phyloP scores from a whole-genome alignment of 257 asterid species.

The Vinca minor region DNA sequence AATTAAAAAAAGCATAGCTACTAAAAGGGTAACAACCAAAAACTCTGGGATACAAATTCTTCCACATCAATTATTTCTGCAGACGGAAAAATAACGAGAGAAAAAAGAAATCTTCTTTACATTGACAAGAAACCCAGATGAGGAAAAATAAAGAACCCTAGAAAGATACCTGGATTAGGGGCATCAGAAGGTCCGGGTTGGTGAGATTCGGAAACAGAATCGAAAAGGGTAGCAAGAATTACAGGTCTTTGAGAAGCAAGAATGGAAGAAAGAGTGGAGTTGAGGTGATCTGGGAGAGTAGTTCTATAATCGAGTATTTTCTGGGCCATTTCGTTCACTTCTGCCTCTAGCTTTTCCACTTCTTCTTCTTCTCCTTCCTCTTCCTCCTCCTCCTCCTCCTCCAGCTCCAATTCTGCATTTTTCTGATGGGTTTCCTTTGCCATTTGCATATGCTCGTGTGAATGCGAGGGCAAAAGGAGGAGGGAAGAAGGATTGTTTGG shows the following conservation, averaged over 20 bases:
- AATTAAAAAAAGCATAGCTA: too few species aligned
- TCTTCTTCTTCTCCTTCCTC: too few species aligned
- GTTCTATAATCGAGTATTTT: conserved; percentile 39
- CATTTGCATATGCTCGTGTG: conserved; percentile 4
- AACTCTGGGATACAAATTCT: too few species aligned
- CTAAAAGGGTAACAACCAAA: not conserved
- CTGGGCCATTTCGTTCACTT: conserved; percentile 49
- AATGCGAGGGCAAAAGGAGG: not conserved
- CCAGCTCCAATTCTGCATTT: conserved; percentile 23
- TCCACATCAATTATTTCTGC: not conserved
- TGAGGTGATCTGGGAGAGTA: conserved; percentile 44
- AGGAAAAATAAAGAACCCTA: conserved; percentile 4
- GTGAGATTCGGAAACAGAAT: conserved; percentile 24
- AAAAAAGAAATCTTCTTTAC: not conserved
- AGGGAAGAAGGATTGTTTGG: not conserved
- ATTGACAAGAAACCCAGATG: too few species aligned
- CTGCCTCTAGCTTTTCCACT: conserved; percentile 35
- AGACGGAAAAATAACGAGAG: too few species aligned
- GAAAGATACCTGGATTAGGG: conserved; percentile 27
- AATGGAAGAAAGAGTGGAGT: conserved; percentile 37
- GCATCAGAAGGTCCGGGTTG: conserved; percentile 17
- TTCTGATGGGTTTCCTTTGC: conserved; percentile 23
- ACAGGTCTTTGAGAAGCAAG: conserved; percentile 48
- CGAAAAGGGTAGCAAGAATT: conserved; percentile 19
- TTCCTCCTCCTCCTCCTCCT: too few species aligned